Evolutionary conservation across 257 asterid species (phyloP).

Genomic region (Capsicum rhomboideum): DNA sequence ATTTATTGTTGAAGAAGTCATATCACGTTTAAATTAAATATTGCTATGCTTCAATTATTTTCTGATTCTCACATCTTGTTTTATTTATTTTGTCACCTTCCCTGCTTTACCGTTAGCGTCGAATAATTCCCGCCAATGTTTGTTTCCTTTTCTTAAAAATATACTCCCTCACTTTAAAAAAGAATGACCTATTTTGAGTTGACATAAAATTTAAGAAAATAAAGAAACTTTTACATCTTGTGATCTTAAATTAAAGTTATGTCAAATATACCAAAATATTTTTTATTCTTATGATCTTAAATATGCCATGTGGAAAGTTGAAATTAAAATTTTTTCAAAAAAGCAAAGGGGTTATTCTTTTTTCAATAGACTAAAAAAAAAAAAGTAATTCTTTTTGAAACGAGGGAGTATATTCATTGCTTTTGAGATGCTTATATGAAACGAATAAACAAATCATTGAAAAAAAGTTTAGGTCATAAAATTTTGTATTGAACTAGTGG

Average conservation of each 20-base stretch:
- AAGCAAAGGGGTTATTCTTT: too few species aligned
- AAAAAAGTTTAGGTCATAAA: neutral
- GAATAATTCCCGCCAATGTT: neutral
- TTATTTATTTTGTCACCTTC: neutral
- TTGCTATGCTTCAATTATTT: neutral
- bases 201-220: too few species aligned
- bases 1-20: neutral
- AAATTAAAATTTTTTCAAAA: too few species aligned
- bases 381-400: too few species aligned
- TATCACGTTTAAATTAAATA: neutral
- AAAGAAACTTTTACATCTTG: too few species aligned
- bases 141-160: neutral
- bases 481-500: neutral
- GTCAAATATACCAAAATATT: too few species aligned
- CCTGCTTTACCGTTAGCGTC: neutral
- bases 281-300: too few species aligned
- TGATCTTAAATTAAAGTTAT: too few species aligned
- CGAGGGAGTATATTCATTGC: neutral
- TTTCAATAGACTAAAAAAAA: too few species aligned
- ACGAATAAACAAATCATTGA: neutral
- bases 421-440: neutral
- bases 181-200: too few species aligned
- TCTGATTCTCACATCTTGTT: neutral
- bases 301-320: too few species aligned
- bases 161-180: too few species aligned